Percentiles rank a stretch among this genome's conserved stretches.
Conservation (phyloP, 176 grass and related monocot genomes). For the Thalia dealbata region DNA sequence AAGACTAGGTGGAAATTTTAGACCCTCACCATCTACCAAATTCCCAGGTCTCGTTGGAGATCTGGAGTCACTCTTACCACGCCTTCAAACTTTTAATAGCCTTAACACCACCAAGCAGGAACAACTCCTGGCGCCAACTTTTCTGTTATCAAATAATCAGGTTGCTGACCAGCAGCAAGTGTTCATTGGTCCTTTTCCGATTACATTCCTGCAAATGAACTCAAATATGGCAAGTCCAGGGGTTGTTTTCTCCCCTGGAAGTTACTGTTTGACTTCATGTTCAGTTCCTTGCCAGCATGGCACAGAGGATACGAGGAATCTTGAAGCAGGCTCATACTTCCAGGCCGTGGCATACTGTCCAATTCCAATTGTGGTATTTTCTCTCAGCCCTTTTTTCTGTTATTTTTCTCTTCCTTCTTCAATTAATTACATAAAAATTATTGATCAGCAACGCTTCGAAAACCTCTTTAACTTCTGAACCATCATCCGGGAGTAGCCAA, state of each 20-base stretch:
- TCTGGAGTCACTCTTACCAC: conserved; percentile 48
- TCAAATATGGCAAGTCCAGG: neutral
- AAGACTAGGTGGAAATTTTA: neutral
- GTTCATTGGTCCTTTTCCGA: neutral
- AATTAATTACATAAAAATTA: neutral
- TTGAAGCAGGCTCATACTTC: neutral
- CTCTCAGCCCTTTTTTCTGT: neutral
- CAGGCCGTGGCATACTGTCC: neutral
- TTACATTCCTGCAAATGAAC: neutral
- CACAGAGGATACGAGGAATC: neutral
- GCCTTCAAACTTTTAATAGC: conserved; percentile 22
- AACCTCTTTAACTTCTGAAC: no score
- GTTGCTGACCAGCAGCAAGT: neutral
- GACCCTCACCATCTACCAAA: conserved; percentile 17
- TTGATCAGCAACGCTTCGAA: neutral
- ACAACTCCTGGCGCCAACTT: neutral
- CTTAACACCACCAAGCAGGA: neutral
- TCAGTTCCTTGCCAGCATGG: no score
- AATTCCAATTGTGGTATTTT: neutral
- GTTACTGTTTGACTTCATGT: neutral
- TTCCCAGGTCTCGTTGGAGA: conserved; percentile 49
- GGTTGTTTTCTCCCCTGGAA: neutral
- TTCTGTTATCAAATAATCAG: neutral
- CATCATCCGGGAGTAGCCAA: no score
- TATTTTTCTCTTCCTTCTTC: neutral